Conservation (phyloP, 495 filamentous ascomycete genomes). For the Astrothelium macrocarpum region DNA sequence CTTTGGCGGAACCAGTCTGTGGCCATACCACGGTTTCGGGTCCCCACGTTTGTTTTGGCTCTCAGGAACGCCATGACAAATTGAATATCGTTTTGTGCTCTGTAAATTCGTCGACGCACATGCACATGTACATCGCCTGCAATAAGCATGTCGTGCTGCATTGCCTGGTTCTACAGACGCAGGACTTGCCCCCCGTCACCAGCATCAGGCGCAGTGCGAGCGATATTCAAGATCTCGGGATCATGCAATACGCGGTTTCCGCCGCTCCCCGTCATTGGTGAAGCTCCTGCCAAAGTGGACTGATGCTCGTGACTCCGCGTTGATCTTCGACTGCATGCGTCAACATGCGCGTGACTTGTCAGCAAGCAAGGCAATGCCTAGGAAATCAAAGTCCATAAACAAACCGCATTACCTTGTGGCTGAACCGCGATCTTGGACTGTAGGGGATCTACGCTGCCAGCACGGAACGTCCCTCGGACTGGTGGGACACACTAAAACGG, state of each 20-base stretch:
- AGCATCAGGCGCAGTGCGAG: neutral
- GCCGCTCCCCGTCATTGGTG: neutral
- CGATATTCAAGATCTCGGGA: neutral
- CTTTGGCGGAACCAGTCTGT: neutral
- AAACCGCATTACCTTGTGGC: neutral
- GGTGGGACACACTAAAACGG: too few species aligned
- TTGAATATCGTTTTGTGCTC: neutral
- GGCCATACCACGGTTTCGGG: neutral
- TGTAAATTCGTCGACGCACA: neutral
- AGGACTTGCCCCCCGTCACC: neutral
- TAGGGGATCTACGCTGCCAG: neutral
- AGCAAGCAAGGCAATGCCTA: neutral
- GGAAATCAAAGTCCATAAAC: neutral
- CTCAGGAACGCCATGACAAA: neutral
- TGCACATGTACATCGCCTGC: neutral
- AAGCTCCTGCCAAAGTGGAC: neutral
- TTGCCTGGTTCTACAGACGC: neutral
- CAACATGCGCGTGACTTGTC: neutral
- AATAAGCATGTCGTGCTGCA: neutral
- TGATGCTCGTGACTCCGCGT: neutral
- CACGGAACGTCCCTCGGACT: neutral
- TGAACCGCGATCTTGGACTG: neutral
- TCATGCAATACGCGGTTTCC: neutral
- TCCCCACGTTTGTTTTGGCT: neutral
- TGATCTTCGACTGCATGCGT: neutral